These are phyloP conservation scores for Dalbergia cochinchinensis DNA, from an alignment of 306 rosid species.

Conservation along the genomic window DNA sequence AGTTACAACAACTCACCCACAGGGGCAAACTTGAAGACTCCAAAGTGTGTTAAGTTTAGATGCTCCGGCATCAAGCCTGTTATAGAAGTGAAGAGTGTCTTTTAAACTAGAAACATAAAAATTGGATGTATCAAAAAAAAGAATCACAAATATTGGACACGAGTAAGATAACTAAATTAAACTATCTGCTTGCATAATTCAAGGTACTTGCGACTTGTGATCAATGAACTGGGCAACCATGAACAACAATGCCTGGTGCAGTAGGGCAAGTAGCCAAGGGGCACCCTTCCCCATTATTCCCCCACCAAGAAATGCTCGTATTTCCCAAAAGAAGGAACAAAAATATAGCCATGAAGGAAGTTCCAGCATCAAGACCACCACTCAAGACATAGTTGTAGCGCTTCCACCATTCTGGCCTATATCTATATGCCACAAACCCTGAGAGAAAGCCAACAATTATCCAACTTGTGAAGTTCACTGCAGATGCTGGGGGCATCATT, in stretches of 20 bases:
- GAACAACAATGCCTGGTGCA: slow-evolving; percentile 53
- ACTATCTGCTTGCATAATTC: too few relatives aligned
- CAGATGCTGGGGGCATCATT: slow-evolving; percentile 82
- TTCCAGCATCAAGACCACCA: slow-evolving; percentile 91
- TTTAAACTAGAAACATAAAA: too few relatives aligned
- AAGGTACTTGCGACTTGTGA: background rate
- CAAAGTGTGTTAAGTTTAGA: slow-evolving; percentile 81
- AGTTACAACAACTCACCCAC: slow-evolving; percentile 75
- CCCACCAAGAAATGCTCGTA: slow-evolving; percentile 69
- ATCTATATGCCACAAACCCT: slow-evolving; percentile 59
- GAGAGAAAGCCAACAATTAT: slow-evolving; percentile 61
- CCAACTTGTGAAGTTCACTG: slow-evolving; percentile 84
- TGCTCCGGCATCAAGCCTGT: too few relatives aligned
- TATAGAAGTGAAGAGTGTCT: too few relatives aligned
- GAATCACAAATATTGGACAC: too few relatives aligned
- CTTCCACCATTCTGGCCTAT: slow-evolving; percentile 66
- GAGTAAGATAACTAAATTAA: too few relatives aligned
- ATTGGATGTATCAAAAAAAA: too few relatives aligned
- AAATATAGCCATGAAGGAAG: slow-evolving; percentile 74
- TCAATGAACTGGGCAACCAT: slow-evolving; percentile 60
- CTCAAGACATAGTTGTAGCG: slow-evolving; percentile 73
- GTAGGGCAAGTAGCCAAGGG: slow-evolving; percentile 85
- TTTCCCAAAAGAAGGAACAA: slow-evolving; percentile 61
- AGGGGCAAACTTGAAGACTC: slow-evolving; percentile 91
- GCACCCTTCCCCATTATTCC: slow-evolving; percentile 67